Evolutionary conservation across 2,329 filamentous ascomycete species (phyloP), one percentile per base, ranked within the genome.

Genomic region (Amauroascus verrucosus): DNA sequence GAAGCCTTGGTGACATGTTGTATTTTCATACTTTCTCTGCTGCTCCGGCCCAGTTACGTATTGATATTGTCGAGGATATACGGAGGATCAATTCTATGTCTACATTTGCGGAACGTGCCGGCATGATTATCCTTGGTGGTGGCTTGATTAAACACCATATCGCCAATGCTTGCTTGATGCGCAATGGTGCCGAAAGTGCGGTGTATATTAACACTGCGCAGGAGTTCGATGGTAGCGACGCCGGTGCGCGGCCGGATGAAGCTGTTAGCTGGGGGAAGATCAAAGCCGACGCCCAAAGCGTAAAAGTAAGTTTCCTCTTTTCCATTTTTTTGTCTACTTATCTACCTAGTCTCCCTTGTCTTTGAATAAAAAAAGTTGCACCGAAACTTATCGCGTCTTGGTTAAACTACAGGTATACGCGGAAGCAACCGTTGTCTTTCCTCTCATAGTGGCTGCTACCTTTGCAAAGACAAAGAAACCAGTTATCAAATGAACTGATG

Each of bases 251-350:
- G 53, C 93, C 93, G 3, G 93, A 98, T 64, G 93, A 98, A 72
- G 93, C 93, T 4, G 87, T 98, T 14, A 96, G 90, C 58, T 98
- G 93, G 93, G 93, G 93, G 2, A 98, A 98, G 77, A 96, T 98
- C 70, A 96, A 94, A 70, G 77, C 83, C 40, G 86, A 84, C 50
- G 93, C 85, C 1, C 85, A 93, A 58, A 86, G 83, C 62, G 90
- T 97, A 54, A 98, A 97, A 82, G 87, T 88, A 67, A 61, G 74
- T 16, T 18, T 16, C n/a, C n/a, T 20, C 37, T 35, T 35, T 41
- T 7, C 30, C 18, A 18, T 8, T 51, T 30, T 30, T 30, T 30
- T 30, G n/a, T n/a, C n/a, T n/a, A n/a, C n/a, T n/a, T n/a, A n/a
- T n/a, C n/a, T n/a, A n/a, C n/a, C n/a, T n/a, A n/a, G n/a, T n/a